Percentiles rank a stretch among this genome's conserved stretches.
phyloP scores from a whole-genome alignment of 768 basidiomycete genomes.

The Suillus paluster region DNA sequence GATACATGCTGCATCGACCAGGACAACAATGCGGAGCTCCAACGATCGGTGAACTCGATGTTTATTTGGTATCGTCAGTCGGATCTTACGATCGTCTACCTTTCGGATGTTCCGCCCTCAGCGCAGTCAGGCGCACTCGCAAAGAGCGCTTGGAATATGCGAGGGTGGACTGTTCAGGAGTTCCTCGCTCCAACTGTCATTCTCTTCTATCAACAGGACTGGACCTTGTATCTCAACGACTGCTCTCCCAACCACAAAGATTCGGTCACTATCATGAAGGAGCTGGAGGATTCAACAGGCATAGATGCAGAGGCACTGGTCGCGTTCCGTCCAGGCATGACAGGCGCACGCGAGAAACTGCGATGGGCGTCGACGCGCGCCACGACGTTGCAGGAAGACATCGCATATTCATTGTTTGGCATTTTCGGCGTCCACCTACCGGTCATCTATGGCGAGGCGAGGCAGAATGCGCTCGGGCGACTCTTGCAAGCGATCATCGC shows the following conservation, averaged over 20 bases:
- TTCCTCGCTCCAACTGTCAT: constrained; percentile 29
- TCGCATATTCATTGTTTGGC: constrained; percentile 15
- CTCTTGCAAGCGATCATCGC: neutral
- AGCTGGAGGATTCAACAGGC: neutral
- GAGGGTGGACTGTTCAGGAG: constrained; percentile 34
- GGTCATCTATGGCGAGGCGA: constrained; percentile 16
- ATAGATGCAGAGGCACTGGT: neutral
- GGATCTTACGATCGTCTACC: neutral
- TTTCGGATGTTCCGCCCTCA: neutral
- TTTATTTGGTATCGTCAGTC: neutral
- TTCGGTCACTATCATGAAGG: neutral
- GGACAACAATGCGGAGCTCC: neutral
- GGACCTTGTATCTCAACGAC: constrained; percentile 17
- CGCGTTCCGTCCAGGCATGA: neutral
- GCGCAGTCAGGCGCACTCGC: neutral
- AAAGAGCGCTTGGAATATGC: constrained; percentile 19
- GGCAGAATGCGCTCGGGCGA: neutral
- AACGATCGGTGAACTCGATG: neutral
- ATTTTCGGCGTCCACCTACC: constrained; percentile 11
- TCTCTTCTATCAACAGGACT: constrained; percentile 29
- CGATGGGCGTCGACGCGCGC: constrained; percentile 15
- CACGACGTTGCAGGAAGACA: constrained; percentile 18
- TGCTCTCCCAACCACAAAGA: constrained; percentile 1
- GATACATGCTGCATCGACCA: neutral
- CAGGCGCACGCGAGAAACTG: neutral